These are phyloP conservation scores for Pseudodiploospora longispora DNA, from an alignment of 2,329 filamentous ascomycete genomes.

Conservation along the genomic window DNA sequence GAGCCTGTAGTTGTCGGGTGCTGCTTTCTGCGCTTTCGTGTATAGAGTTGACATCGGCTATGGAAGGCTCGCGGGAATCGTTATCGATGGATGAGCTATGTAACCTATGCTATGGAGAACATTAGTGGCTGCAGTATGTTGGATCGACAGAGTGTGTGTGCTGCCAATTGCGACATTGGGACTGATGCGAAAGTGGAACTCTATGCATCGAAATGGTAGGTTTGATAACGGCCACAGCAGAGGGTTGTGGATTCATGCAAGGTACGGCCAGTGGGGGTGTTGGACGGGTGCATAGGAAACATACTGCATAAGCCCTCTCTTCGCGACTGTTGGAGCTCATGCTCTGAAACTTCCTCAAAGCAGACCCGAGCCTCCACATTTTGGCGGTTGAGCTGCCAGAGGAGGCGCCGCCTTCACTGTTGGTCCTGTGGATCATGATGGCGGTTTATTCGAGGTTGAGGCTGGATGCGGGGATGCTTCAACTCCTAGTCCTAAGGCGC, in stretches of 20 bases:
- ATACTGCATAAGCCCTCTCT: slow-evolving; percentile 12
- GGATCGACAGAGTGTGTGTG: no score
- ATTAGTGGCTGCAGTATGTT: no score
- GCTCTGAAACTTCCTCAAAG: slow-evolving; percentile 13
- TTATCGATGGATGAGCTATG: slow-evolving; percentile 12
- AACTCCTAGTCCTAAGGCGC: no score
- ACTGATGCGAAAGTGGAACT: no score
- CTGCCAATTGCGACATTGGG: no score
- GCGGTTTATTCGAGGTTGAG: slow-evolving; percentile 5
- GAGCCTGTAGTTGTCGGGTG: slow-evolving; percentile 26
- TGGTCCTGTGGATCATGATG: slow-evolving; percentile 22
- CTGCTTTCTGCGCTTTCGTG: slow-evolving; percentile 24
- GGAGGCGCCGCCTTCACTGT: slow-evolving; percentile 18
- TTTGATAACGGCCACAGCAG: no score
- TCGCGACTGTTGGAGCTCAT: slow-evolving; percentile 14
- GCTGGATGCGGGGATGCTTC: neutral
- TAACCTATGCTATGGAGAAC: slow-evolving; percentile 6
- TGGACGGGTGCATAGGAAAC: neutral
- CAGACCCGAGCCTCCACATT: slow-evolving; percentile 15
- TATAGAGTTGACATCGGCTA: slow-evolving; percentile 17
- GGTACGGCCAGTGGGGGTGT: no score
- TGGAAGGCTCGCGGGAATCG: slow-evolving; percentile 20
- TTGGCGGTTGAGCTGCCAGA: slow-evolving; percentile 9
- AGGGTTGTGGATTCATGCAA: no score
- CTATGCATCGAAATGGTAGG: no score